These are phyloP conservation scores for Pseudocercospora crystallina DNA, from an alignment of 2,329 filamentous ascomycete genomes.

Conservation along the genomic window DNA sequence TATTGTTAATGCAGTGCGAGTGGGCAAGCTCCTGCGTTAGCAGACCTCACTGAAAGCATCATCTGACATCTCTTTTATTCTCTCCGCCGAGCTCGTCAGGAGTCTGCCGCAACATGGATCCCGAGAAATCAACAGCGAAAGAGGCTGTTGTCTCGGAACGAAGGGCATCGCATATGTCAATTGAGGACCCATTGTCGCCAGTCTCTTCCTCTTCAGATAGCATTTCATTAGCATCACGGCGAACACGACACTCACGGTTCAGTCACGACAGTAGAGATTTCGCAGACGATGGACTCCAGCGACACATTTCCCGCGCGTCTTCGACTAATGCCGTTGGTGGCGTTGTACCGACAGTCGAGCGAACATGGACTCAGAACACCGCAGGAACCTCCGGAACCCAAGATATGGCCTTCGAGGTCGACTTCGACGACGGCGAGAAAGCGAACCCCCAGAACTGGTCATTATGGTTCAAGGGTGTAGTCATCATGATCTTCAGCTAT, in stretches of 20 bases:
- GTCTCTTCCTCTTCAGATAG: slow-evolving; percentile 26
- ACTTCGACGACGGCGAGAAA: slow-evolving; percentile 64
- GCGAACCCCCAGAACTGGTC: slow-evolving; percentile 70
- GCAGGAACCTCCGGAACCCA: slow-evolving; percentile 23
- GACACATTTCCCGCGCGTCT: slow-evolving; percentile 30
- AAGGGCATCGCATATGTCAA: slow-evolving; percentile 26
- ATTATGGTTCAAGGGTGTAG: slow-evolving; percentile 56
- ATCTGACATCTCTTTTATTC: background rate
- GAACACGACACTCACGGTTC: slow-evolving; percentile 19
- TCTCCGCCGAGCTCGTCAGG: background rate
- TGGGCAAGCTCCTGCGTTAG: background rate
- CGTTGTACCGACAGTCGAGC: slow-evolving; percentile 24
- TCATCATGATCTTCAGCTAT: slow-evolving; percentile 57
- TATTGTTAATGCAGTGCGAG: slow-evolving; percentile 3
- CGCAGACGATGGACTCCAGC: slow-evolving; percentile 23
- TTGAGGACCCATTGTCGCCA: slow-evolving; percentile 29
- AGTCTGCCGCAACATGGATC: slow-evolving; percentile 13
- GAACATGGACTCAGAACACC: slow-evolving; percentile 21
- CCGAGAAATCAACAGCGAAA: slow-evolving; percentile 13
- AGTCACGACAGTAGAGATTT: slow-evolving; percentile 26
- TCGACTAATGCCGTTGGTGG: slow-evolving; percentile 33
- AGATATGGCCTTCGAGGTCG: slow-evolving; percentile 67
- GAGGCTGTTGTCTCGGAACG: slow-evolving; percentile 9
- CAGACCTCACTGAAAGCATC: background rate
- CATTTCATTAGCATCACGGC: slow-evolving; percentile 23